Evolutionary conservation across 208 protist species (phyloP), one percentile per base, ranked within the genome.

Genomic region (Borovskyia barvae): DNA sequence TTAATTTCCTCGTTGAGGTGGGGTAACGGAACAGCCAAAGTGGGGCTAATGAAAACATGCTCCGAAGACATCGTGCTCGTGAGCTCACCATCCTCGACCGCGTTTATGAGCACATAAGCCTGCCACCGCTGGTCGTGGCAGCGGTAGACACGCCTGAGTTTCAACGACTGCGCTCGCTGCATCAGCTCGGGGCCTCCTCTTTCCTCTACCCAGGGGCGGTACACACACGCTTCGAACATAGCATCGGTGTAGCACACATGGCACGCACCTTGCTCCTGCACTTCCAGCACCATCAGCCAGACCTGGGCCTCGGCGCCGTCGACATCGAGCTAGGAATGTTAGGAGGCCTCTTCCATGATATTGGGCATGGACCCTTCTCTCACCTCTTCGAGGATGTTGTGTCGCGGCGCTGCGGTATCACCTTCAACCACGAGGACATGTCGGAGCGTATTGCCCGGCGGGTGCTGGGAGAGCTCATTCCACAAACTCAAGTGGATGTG

Each of bases 181-280:
- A 98, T 53, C 97, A 99, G 65, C 82, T 99, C 11, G 97, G 97
- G 29, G 84, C 75, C 3, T 88, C 80, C 20, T 94, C 89, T 33
- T 98, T 90, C 57, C 80, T 99, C 26, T 98, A 97, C 66, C 96
- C 97, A 2, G 91, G 93, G n/a, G 96, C 95, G 1, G 82, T 92
- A 12, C 95, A 98, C 79, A 97, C 84, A 14, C 90, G 97, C 56
- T 99, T 99, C 49, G 97, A 98, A 65, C 97, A 99, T 79, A 96
- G 82, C 80, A 82, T 99, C 47, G 97, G 97, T 32, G 94, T 98
- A 2, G 77, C 82, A 4, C 91, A 98, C 71, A 92, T 99, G 53
- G 93, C 95, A 20, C 72, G 85, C 19, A 71, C 72, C 28, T 64
- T 97, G 42, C 69, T 97, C 11, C 58, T 78, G n/a, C 82, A 77